A percentile compares a stretch with the other conserved stretches of the same genome.
phyloP scores from a whole-genome alignment of 2,329 filamentous ascomycete species.

The Colletotrichum spaethianum region DNA sequence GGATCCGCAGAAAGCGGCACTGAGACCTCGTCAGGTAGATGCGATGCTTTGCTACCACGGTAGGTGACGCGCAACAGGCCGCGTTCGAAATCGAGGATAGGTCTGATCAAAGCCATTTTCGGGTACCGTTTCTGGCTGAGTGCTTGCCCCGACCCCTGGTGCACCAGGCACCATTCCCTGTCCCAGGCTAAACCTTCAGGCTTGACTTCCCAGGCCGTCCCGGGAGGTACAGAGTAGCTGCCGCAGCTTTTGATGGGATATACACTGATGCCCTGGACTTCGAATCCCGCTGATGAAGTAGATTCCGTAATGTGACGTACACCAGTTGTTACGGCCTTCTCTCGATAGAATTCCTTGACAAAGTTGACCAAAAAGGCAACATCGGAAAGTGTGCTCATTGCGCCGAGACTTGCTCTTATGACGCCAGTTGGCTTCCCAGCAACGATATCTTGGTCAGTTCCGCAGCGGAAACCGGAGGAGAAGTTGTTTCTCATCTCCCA shows the following conservation, averaged over 20 bases:
- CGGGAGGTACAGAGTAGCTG: conserved; percentile 78
- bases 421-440: conserved; percentile 90
- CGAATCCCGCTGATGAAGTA: conserved; percentile 8
- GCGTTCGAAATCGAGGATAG: conserved; percentile 77
- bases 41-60: conserved; percentile 49
- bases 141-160: conserved; percentile 85
- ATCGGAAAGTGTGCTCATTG: conserved; percentile 87
- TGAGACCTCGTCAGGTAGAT: conserved; percentile 55
- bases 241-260: conserved; percentile 97
- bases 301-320: neutral
- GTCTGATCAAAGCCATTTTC: conserved; percentile 87
- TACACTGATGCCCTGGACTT: conserved; percentile 77
- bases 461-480: conserved; percentile 87
- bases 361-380: conserved; percentile 81
- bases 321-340: conserved; percentile 37
- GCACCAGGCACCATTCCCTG: conserved; percentile 95
- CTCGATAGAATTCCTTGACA: conserved; percentile 76
- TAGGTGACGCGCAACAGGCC: conserved; percentile 76
- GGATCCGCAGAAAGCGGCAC: conserved; percentile 80
- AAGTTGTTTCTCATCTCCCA: conserved; percentile 91
- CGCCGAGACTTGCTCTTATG: conserved; percentile 87
- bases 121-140: conserved; percentile 92
- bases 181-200: conserved; percentile 93
- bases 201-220: conserved; percentile 80
- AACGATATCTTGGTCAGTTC: conserved; percentile 85